Conservation (phyloP, 2,329 filamentous ascomycete species). For the Metarhizium sp. region DNA sequence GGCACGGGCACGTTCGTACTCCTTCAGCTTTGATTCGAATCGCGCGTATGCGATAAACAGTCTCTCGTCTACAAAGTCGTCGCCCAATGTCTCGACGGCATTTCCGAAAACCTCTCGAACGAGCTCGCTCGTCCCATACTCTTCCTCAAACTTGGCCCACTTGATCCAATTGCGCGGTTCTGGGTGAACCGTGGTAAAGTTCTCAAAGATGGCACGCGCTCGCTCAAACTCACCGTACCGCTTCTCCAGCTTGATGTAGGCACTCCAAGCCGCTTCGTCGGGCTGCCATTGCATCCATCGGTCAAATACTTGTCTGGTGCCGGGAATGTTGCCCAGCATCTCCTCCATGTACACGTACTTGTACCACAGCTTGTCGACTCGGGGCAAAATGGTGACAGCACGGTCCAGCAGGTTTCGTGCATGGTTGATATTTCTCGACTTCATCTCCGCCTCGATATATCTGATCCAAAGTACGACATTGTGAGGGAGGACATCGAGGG, state of each 20-base stretch:
- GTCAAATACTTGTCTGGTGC: constrained; percentile 89
- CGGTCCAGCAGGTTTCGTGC: constrained; percentile 89
- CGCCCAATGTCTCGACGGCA: constrained; percentile 81
- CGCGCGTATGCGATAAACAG: constrained; percentile 93
- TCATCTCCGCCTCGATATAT: constrained; percentile 96
- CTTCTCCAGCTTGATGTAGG: constrained; percentile 96
- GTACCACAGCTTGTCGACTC: constrained; percentile 96
- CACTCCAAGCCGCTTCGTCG: constrained; percentile 88
- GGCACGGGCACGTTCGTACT: constrained; percentile 84
- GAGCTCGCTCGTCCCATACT: constrained; percentile 82
- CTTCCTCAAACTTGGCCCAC: constrained; percentile 95
- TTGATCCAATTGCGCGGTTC: constrained; percentile 98
- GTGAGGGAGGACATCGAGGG: constrained; percentile 83
- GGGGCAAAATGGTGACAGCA: constrained; percentile 82
- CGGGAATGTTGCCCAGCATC: constrained; percentile 88
- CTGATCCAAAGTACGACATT: constrained; percentile 82
- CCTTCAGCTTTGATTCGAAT: constrained; percentile 89
- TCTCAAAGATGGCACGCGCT: constrained; percentile 80
- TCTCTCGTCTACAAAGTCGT: constrained; percentile 93
- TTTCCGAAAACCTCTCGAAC: constrained; percentile 87
- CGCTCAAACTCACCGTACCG: constrained; percentile 85
- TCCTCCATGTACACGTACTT: constrained; percentile 99
- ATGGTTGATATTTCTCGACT: constrained; percentile 87
- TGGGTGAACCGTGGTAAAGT: constrained; percentile 86
- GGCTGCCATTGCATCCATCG: constrained; percentile 98